Conservation (phyloP, 2,329 filamentous ascomycete genomes). For the Monosporascus sp. region DNA sequence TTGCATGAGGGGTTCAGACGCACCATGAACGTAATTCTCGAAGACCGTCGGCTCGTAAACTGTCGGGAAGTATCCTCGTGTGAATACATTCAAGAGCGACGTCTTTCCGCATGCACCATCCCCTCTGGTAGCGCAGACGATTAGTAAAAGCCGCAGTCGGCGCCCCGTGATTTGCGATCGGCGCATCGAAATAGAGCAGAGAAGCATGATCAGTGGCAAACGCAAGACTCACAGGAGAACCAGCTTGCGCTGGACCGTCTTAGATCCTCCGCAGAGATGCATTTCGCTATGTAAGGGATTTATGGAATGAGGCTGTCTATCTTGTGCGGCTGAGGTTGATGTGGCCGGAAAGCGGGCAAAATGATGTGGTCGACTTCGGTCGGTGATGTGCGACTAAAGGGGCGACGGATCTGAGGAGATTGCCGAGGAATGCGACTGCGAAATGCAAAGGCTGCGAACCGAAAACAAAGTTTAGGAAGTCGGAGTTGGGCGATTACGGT, state of each 20-base stretch:
- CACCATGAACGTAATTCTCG: slow-evolving; percentile 98
- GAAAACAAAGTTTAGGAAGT: neutral
- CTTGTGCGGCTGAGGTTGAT: neutral
- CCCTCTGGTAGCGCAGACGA: slow-evolving; percentile 50
- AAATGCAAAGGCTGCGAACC: neutral
- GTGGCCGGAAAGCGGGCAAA: neutral
- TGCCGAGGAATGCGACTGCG: neutral
- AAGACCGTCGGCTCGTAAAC: slow-evolving; percentile 98
- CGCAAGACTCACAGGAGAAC: slow-evolving; percentile 70
- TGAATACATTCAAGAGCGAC: slow-evolving; percentile 95
- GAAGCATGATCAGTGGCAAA: neutral
- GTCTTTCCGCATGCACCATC: slow-evolving; percentile 98
- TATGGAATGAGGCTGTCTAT: neutral
- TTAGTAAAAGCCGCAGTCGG: slow-evolving; percentile 1
- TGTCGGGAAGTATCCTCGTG: slow-evolving; percentile 96
- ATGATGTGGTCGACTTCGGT: neutral
- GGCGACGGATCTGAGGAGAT: neutral
- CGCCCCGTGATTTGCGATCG: neutral
- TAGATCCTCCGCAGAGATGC: slow-evolving; percentile 63
- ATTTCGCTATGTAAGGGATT: slow-evolving; percentile 19
- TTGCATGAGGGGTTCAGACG: slow-evolving; percentile 19
- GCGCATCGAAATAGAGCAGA: slow-evolving; percentile 6
- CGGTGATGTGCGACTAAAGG: too few species aligned
- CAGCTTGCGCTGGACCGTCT: slow-evolving; percentile 93
- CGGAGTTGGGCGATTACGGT: too few species aligned